Evolutionary conservation across 768 basidiomycete species (phyloP), one percentile per base, ranked within the genome.

Genomic region (Boletus huronensis): DNA sequence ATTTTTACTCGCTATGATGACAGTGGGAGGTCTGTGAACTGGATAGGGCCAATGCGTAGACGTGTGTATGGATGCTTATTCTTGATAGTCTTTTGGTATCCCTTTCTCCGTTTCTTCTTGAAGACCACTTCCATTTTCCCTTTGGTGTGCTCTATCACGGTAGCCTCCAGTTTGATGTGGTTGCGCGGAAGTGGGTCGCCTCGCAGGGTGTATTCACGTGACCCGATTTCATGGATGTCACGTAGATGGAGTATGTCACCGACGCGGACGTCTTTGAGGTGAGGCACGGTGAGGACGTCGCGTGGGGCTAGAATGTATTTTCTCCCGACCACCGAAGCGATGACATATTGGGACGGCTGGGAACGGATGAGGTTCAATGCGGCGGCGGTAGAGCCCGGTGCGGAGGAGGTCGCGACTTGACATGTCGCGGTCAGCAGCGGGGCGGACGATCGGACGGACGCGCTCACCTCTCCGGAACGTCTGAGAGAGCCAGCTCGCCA

Each of bases 31-130:
- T 73, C 64, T 44, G 70, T 62, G 55, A 87, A 71, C 48, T 77
- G 70, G 59, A 99, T 93, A 43, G 87, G 79, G 19, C 94, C 93
- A 60, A 99, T 88, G 48, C 95, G 81, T 54, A 99, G 80, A 67
- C 94, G 83, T n/a, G 96, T 98, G 76, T 90, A 98, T 2, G 88
- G 89, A 68, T 94, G 93, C 72, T 98, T 98, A 72, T 93, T 88
- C 69, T 84, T 81, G 59, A 98, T 91, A 8, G 91, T 93, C 75
- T 92, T 91, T 74, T 90, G 84, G 75, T 98, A 98, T 10, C 96
- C 94, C 78, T 98, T 98, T 85, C 97, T 86, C 74, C 94, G 77
- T 79, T 98, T 99, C 78, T 95, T 96, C 79, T 98, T 97, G 75
- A 95, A 83, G 51, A 90, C 89, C 63, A 78, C 80, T 73, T 96